These are phyloP conservation scores for Massarina eburnea DNA, from an alignment of 2,329 filamentous ascomycete species.

Conservation along the genomic window DNA sequence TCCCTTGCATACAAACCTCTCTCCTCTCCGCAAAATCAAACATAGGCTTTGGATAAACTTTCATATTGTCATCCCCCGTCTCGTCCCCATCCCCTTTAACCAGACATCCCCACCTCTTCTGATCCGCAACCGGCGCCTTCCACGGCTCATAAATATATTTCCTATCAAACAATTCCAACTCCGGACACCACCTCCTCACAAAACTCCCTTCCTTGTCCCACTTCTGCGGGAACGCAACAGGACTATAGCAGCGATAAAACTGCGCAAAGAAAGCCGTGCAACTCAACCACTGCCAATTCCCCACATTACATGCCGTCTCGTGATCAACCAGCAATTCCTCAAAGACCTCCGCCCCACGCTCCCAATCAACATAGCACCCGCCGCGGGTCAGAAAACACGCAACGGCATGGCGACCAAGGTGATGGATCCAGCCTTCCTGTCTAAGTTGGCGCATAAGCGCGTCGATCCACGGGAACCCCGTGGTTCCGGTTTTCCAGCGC, in stretches of 20 bases:
- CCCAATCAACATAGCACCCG: slow-evolving; percentile 78
- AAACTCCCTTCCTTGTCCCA: slow-evolving; percentile 71
- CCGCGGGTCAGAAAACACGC: slow-evolving; percentile 80
- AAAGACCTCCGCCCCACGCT: slow-evolving; percentile 76
- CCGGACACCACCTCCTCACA: slow-evolving; percentile 67
- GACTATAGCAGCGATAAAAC: slow-evolving; percentile 71
- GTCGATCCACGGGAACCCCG: slow-evolving; percentile 80
- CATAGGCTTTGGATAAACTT: slow-evolving; percentile 72
- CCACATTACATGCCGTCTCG: slow-evolving; percentile 71
- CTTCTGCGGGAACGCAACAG: slow-evolving; percentile 72
- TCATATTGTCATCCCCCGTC: slow-evolving; percentile 41
- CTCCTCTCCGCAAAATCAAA: slow-evolving; percentile 71
- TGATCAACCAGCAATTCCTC: slow-evolving; percentile 76
- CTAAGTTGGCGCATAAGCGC: slow-evolving; percentile 75
- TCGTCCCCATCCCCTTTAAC: slow-evolving; percentile 51
- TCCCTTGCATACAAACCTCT: slow-evolving; percentile 63
- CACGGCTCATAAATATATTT: slow-evolving; percentile 81
- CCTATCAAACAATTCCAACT: slow-evolving; percentile 61
- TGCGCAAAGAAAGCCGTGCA: slow-evolving; percentile 76
- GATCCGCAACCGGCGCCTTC: slow-evolving; percentile 69
- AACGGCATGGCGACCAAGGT: slow-evolving; percentile 74
- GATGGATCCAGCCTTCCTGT: slow-evolving; percentile 77
- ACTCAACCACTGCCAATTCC: slow-evolving; percentile 78
- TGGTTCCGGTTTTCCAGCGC: slow-evolving; percentile 68
- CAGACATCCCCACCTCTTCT: slow-evolving; percentile 67